Conservation (phyloP, 805 yeast genomes). For the Tetrapisispora iriomotensis region DNA sequence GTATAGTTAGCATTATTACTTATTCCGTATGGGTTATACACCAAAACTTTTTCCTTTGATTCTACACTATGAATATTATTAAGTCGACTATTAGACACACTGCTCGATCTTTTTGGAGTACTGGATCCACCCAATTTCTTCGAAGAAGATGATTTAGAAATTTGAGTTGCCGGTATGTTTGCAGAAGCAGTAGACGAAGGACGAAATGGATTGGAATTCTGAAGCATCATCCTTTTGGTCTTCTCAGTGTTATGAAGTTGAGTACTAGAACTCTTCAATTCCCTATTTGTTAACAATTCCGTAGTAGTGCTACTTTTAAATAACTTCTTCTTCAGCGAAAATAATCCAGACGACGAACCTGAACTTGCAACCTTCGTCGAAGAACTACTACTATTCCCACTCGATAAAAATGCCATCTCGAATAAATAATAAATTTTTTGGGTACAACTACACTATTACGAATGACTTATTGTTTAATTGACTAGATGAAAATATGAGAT, state of each 20-base stretch:
- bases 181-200: too few relatives aligned
- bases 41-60: slow-evolving; percentile 8
- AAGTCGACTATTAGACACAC: neutral
- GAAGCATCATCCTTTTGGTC: neutral
- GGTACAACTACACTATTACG: too few relatives aligned
- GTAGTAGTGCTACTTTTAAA: slow-evolving; percentile 2
- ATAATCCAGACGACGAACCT: neutral
- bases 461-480: too few relatives aligned
- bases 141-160: neutral
- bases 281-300: neutral
- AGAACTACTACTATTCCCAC: neutral
- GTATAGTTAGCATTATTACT: too few relatives aligned
- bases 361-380: neutral
- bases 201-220: slow-evolving; percentile 3
- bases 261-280: too few relatives aligned
- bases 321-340: slow-evolving; percentile 2
- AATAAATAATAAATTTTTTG: neutral
- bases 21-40: slow-evolving; percentile 57
- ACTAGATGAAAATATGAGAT: too few relatives aligned
- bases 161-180: too few relatives aligned
- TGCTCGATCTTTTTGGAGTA: slow-evolving; percentile 2
- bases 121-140: neutral
- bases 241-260: neutral
- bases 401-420: slow-evolving; percentile 1
- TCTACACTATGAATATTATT: neutral